Evolutionary conservation across 169 alveolate species (phyloP), one percentile per base, ranked within the genome.

Genomic region (Ichthyophthirius multifiliis): DNA sequence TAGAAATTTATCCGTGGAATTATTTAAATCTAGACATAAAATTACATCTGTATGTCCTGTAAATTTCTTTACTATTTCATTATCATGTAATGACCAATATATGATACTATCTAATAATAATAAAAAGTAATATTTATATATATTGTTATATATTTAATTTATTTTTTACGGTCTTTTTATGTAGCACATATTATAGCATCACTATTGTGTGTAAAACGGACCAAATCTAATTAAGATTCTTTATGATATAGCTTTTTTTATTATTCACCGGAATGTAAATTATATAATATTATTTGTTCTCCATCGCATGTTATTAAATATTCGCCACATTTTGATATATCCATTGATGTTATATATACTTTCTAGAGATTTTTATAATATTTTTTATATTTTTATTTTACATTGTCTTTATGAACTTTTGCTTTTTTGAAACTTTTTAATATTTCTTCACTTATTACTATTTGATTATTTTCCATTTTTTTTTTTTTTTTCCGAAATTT

Each of bases 1-100:
- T 32, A 92, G 83, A 65, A 92, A 92, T 65, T 82, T 80, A 55
- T 86, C 87, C 74, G 80, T 76, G 18, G 75, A 47, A 34, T 93
- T 93, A 86, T 92, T 92, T 44, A 89, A 79, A 34, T 86, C 91
- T 31, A 92, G 37, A 16, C 80, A 83, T 3, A 86, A 75, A 12
- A 92, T 89, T 12, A 75, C 65, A 65, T 90, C 92, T 18, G 86
- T 77, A 74, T 92, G 94, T 7, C 96, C 94, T 6, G 65, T 18
- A 80, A 92, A 92, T 3, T 88, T 77, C 47, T 80, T 85, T 37
- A 92, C 74, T 2, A 92, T 80, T 55, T 85, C 84, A 43, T 92
- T 92, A 65, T 89, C 92, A 85, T 92, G 94, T 6, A 89, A 82
- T 18, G 93, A 89, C 96, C 96, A 92, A 79, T 92, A 92, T 85